phyloP scores from a whole-genome alignment of 768 basidiomycete genomes.

The Russula ochroleuca region DNA sequence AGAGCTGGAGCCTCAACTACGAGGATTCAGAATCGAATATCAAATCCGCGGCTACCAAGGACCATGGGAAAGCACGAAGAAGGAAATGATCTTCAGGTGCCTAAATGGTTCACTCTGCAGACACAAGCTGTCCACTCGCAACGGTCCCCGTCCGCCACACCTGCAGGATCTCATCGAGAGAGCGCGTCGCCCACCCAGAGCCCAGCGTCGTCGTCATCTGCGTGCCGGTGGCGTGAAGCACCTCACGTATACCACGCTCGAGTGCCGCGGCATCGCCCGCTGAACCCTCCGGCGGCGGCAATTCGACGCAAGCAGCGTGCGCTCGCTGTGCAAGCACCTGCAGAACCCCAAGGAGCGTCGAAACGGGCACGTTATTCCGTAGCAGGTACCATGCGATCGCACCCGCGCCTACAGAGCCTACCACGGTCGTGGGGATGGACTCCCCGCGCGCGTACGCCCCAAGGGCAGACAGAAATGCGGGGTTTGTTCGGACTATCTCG shows the following conservation, averaged over 20 bases:
- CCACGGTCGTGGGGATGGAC: slow-evolving; percentile 29
- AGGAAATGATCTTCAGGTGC: neutral
- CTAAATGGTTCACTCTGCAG: neutral
- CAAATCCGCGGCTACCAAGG: no score
- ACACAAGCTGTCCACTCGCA: neutral
- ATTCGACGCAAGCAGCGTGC: slow-evolving; percentile 49
- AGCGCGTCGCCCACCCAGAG: slow-evolving; percentile 68
- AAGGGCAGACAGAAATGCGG: slow-evolving; percentile 44
- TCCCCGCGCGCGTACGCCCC: slow-evolving; percentile 56
- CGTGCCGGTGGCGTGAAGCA: slow-evolving; percentile 78
- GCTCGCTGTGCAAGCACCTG: slow-evolving; percentile 60
- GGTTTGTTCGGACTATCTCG: slow-evolving; percentile 41
- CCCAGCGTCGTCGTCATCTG: slow-evolving; percentile 70
- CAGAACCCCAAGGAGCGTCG: slow-evolving; percentile 59
- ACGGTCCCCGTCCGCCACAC: slow-evolving; percentile 43
- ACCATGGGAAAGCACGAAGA: neutral
- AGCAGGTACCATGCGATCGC: slow-evolving; percentile 68
- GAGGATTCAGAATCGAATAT: neutral
- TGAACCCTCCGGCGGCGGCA: slow-evolving; percentile 50
- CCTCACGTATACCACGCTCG: slow-evolving; percentile 70
- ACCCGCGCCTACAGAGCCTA: slow-evolving; percentile 32
- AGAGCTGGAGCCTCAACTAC: neutral
- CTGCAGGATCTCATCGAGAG: slow-evolving; percentile 60
- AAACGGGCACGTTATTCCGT: slow-evolving; percentile 64
- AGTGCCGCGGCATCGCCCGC: slow-evolving; percentile 33